Evolutionary conservation across 257 asterid species (phyloP), one percentile per base, ranked within the genome.

Genomic region (Leptodermis oblonga): DNA sequence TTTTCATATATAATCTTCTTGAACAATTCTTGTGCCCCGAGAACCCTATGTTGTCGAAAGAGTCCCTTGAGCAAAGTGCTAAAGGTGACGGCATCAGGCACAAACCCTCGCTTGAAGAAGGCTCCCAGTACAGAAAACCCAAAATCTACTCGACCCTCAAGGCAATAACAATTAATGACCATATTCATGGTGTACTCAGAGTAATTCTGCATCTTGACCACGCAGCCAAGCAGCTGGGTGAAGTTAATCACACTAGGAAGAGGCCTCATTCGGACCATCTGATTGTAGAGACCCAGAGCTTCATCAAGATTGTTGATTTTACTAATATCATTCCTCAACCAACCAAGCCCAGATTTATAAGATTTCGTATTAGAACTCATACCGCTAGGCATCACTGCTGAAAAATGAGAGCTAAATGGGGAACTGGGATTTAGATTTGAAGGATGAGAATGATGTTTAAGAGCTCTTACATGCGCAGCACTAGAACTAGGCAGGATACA

Each of bases 1-100:
- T 64, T 72, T 55, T 76, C 78, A 9, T 31, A 61, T 5, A 65
- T 63, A 10, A 74, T 31, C 73, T 69, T 82, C 62, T 37, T 69
- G 53, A 79, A 82, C 66, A 79, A 68, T 36, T 71, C 73, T 46
- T 34, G 33, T 17, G 74, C 74, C 22, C 79, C 74, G 3, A 20
- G 8, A 56, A 76, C 36, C 70, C 61, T 70, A 37, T 75, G 46
- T 15, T 60, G 52, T 23, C 51, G 31, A 67, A 45, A 75, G 9
- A 80, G 78, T 5, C 83, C 87, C 31, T 43, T 70, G 4, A 76
- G 15, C 26, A 80, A 66, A 56, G 82, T 67, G 56, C 17, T 55
- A 45, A 72, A 77, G 4, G 73, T 69, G 22, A 36, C 11, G 3
- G 20, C 66, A 61, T 58, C 18, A 9, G 73, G 79, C 43, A 42